A percentile compares a stretch with the other conserved stretches of the same genome.
Evolutionary conservation across 306 rosid genomes (phyloP).

Genomic region (Ceratonia siliqua): DNA sequence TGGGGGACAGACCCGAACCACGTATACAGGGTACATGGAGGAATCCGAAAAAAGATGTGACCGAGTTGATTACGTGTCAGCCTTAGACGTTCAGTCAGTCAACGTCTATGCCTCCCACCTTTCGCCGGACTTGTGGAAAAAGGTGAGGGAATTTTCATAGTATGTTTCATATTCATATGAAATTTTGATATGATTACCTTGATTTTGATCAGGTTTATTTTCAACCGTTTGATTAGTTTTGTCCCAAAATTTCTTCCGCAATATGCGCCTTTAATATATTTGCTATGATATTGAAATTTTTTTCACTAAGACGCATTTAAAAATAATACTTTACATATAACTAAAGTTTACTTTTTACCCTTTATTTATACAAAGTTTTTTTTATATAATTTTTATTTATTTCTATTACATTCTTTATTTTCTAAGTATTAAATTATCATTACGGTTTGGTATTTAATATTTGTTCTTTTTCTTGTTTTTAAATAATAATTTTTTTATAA

Average conservation of each 20-base stretch:
- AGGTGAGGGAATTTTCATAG: conserved; percentile 37
- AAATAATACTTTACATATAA: too few relatives aligned
- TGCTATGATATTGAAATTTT: not conserved
- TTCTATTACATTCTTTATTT: too few relatives aligned
- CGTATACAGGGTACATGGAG: conserved; percentile 23
- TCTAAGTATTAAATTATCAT: too few relatives aligned
- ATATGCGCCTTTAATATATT: not conserved
- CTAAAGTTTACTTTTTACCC: too few relatives aligned
- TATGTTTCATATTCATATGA: not conserved
- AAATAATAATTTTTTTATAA: too few relatives aligned
- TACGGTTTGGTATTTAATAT: too few relatives aligned
- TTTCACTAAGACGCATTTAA: too few relatives aligned
- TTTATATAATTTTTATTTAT: too few relatives aligned
- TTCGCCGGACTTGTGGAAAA: conserved; percentile 45
- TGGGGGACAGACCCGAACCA: conserved; percentile 14
- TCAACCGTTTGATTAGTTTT: not conserved
- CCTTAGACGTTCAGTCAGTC: conserved; percentile 36
- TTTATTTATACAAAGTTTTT: too few relatives aligned
- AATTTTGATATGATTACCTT: not conserved
- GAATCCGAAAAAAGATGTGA: conserved; percentile 25
- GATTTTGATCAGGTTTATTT: not conserved
- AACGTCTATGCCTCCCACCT: conserved; percentile 48
- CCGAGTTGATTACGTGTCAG: conserved; percentile 15
- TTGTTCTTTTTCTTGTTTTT: too few relatives aligned
- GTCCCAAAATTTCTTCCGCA: not conserved